Evolutionary conservation across 2,329 filamentous ascomycete species (phyloP), one percentile per base, ranked within the genome.

Genomic region (Colletotrichum cuscutae): DNA sequence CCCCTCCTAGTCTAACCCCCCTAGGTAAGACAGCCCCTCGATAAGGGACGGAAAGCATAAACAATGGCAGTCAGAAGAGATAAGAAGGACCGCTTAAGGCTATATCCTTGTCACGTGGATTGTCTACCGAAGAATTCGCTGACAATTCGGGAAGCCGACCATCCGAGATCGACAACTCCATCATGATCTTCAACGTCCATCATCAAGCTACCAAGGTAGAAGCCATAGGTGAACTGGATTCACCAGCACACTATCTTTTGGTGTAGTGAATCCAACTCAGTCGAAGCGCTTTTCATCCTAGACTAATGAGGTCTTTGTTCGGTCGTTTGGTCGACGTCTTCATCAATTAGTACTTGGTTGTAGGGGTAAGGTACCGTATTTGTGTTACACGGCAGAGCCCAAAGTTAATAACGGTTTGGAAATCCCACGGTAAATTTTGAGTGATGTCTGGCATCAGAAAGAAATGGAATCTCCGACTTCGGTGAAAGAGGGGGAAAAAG

Each of bases 31-130:
- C 32, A n/a, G 57, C 3, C 52, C 5, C 22, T 57, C 32, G 62
- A 65, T 65, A 65, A 57, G 62, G 52, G 19, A 24, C 19, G 28
- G 22, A 56, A 56, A 56, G 62, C 15, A 24, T 30, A 53, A 35
- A 22, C 9, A 12, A 22, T 26, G 13, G 12, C 13, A 26, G n/a
- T 24, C 49, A 4, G 24, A 12, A 9, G 46, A 65, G 62, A 65
- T 65, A 65, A 65, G 62, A 56, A 24, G 5, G 15, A n/a, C 19
- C 53, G 53, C 8, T 5, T 5, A 26, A 56, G 32, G 56, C 62
- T 65, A 56, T 65, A 65, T 15, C 15, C 22, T 11, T 42, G 30
- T 65, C 62, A 65, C 62, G 62, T 65, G 62, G 22, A 8, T 8
- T 49, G 19, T 11, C 42, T 49, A n/a, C 42, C 19, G 19, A 49